Evolutionary conservation across 805 yeast genomes (phyloP).

Genomic region (Starmerella tilneyi): DNA sequence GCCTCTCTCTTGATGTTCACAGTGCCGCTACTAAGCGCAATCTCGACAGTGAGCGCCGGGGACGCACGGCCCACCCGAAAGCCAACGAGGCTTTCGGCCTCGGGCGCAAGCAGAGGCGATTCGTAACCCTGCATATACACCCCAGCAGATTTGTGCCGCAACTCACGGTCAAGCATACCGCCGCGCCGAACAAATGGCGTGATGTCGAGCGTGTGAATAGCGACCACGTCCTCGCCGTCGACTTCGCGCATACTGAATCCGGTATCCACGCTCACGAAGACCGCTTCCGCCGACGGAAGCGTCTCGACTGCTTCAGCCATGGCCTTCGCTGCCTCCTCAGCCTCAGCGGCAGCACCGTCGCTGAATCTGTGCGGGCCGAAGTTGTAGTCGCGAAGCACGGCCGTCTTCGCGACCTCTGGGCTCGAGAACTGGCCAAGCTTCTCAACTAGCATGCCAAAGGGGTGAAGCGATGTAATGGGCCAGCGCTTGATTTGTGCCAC

Average conservation of each 20-base stretch:
- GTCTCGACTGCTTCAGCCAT: constrained; percentile 13
- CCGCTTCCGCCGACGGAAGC: neutral
- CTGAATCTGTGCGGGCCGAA: constrained; percentile 36
- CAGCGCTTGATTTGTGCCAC: constrained; percentile 95
- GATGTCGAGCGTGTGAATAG: constrained; percentile 77
- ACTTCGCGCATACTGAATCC: constrained; percentile 11
- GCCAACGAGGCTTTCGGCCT: constrained; percentile 27
- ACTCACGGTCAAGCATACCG: constrained; percentile 71
- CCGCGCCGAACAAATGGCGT: constrained; percentile 62
- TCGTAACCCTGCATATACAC: constrained; percentile 73
- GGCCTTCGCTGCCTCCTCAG: constrained; percentile 28
- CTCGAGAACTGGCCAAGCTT: constrained; percentile 76
- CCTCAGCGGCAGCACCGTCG: constrained; percentile 36
- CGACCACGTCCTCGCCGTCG: constrained; percentile 56
- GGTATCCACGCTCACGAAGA: constrained; percentile 14
- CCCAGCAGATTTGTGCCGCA: constrained; percentile 80
- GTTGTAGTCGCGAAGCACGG: constrained; percentile 64
- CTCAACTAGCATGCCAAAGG: constrained; percentile 87
- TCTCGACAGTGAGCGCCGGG: constrained; percentile 66
- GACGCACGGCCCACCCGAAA: constrained; percentile 50
- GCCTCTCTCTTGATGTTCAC: constrained; percentile 52
- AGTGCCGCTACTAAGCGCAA: constrained; percentile 65
- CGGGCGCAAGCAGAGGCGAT: constrained; percentile 42
- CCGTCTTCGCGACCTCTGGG: constrained; percentile 68
- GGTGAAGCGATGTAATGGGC: constrained; percentile 98